Percentiles rank a stretch among this genome's conserved stretches.
These are phyloP conservation scores for Podosphaera fusca DNA, from an alignment of 2,329 filamentous ascomycete species.

Conservation along the genomic window DNA sequence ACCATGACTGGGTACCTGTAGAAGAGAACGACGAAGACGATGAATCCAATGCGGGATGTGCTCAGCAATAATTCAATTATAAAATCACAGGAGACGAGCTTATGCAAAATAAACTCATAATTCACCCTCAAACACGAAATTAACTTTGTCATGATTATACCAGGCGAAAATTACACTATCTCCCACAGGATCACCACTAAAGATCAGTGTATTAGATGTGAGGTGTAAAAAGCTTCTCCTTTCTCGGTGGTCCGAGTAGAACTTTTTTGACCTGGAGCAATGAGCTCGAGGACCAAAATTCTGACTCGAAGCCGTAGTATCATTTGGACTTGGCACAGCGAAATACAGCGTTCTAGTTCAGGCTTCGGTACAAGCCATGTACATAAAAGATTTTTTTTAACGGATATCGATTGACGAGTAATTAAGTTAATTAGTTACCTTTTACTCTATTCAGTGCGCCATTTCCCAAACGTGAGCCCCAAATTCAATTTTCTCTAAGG, in stretches of 20 bases:
- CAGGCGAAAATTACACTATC: background rate
- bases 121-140: background rate
- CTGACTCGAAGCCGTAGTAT: background rate
- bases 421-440: background rate
- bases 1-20: slow-evolving; percentile 24
- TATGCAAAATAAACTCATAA: background rate
- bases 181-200: background rate
- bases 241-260: background rate
- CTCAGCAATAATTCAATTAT: slow-evolving; percentile 13
- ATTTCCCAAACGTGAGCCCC: background rate
- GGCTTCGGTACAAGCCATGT: background rate
- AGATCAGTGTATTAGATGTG: background rate
- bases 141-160: background rate
- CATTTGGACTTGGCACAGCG: background rate
- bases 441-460: background rate
- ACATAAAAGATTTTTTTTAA: background rate
- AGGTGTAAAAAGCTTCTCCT: background rate
- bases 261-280: background rate
- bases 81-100: background rate
- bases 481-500: no score
- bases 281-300: background rate
- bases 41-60: slow-evolving; percentile 40
- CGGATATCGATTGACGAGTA: background rate
- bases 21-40: slow-evolving; percentile 46
- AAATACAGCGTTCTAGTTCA: background rate